Evolutionary conservation across 2,329 filamentous ascomycete species (phyloP).

Genomic region (Cladophialophora chaetospira): DNA sequence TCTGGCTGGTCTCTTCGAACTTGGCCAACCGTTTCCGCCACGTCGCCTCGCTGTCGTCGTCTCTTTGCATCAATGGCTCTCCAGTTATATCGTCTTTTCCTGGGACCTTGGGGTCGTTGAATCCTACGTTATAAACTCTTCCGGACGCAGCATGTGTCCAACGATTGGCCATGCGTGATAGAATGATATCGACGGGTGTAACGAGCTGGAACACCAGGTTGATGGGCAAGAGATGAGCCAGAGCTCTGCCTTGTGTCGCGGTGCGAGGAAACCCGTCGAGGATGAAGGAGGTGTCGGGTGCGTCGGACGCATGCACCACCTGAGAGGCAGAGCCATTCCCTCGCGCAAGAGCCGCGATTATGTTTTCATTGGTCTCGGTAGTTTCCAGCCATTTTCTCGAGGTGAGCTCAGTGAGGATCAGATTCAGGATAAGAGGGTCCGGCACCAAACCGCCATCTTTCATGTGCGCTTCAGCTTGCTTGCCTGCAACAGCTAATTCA

Average conservation of each 20-base stretch:
- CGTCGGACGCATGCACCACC: conserved; percentile 51
- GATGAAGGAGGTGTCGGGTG: conserved; percentile 83
- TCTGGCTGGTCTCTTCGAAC: conserved; percentile 84
- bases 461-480: conserved; percentile 88
- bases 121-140: conserved; percentile 91
- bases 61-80: conserved; percentile 76
- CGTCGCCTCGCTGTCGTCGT: conserved; percentile 83
- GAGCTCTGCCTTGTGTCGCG: conserved; percentile 71
- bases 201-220: conserved; percentile 87
- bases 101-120: conserved; percentile 78
- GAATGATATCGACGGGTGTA: conserved; percentile 82
- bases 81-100: conserved; percentile 91
- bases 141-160: conserved; percentile 94
- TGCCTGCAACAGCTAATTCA: conserved; percentile 58
- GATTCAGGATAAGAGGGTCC: conserved; percentile 84
- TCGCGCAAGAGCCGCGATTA: conserved; percentile 41
- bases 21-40: conserved; percentile 78
- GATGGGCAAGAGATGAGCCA: conserved; percentile 85
- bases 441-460: conserved; percentile 86
- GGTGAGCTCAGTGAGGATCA: conserved; percentile 87
- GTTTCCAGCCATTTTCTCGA: conserved; percentile 78
- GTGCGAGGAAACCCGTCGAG: conserved; percentile 96
- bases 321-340: conserved; percentile 44
- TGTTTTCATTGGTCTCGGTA: conserved; percentile 39
- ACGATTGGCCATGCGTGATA: conserved; percentile 84